Base-by-base conservation (phyloP, 2,329 filamentous ascomycete species). In the Verticillium isaacii region DNA sequence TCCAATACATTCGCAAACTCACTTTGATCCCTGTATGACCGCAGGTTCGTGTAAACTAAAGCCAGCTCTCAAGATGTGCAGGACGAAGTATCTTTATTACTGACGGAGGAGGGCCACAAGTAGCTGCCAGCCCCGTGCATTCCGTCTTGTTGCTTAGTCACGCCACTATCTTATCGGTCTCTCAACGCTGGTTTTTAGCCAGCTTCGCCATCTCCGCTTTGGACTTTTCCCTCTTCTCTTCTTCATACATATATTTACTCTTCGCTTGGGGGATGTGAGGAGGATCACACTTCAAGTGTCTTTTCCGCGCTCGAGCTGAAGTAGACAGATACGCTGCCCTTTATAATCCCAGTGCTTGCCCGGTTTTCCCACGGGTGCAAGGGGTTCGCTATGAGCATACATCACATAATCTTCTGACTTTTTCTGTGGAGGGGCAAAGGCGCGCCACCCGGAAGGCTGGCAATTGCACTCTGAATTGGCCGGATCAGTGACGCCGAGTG, bases 381-480 rank as follows among this genome's bases (percentile, higher is more conserved):
- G 77, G 79, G 84, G 82, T 86, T 86, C 84, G 84, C 84, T 86
- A 82, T 83, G 83, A 74, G 83, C 83, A 78, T 73, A 86, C 82
- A 86, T 82, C 32, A 54, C 56, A 19, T 54, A 36, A 56, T 32
- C 17, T 56, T 56, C 25, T 23, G 5, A 19, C 23, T n/a, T 29
- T 23, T 17, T 55, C 29, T 6, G 29, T 29, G 29, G 29, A 6
- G 5, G 29, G 29, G 25, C 25, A 25, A 29, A 29, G 29, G 29
- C 29, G 29, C 5, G 29, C 29, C 29, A 6, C 50, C 5, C 12
- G n/a, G 19, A 54, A 19, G 50, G 37, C 37, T 14, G 15, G 37
- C 29, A 29, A 29, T 29, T 6, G 29, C 29, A 29, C 5, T 29
- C 29, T 5, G 5, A 29, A 6, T 3, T 29, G 29, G 34, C 34